phyloP scores from a whole-genome alignment of 768 basidiomycete species.

The Hemileccinum rubropunctum region DNA sequence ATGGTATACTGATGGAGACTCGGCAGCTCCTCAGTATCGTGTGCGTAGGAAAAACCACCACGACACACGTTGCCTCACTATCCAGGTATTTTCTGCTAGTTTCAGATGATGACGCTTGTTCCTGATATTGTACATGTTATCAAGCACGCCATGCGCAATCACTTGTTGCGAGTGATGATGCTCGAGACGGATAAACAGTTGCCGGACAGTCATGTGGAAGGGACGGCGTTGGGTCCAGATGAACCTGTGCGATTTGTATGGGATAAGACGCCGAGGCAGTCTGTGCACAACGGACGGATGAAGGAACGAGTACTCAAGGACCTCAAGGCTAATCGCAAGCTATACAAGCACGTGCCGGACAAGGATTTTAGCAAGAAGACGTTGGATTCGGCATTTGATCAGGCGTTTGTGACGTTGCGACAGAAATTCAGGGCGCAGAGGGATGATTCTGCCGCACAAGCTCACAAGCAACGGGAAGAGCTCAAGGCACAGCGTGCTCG shows the following conservation, averaged over 20 bases:
- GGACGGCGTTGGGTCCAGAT: conserved; percentile 38
- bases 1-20: conserved; percentile 34
- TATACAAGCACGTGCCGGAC: conserved; percentile 63
- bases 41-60: conserved; percentile 55
- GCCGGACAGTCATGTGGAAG: conserved; percentile 62
- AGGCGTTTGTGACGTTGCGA: conserved; percentile 64
- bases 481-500: conserved; percentile 60
- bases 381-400: conserved; percentile 64
- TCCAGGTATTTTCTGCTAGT: conserved; percentile 46
- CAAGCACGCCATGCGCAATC: conserved; percentile 70
- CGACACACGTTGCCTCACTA: conserved; percentile 62
- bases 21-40: conserved; percentile 31
- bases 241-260: conserved; percentile 76
- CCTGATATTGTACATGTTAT: conserved; percentile 7
- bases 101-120: too few relatives aligned
- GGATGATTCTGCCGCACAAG: conserved; percentile 44
- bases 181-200: conserved; percentile 53
- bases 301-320: conserved; percentile 61
- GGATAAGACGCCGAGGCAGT: conserved; percentile 76
- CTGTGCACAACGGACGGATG: conserved; percentile 71
- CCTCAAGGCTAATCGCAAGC: conserved; percentile 50
- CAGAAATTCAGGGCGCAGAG: conserved; percentile 64
- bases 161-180: conserved; percentile 59
- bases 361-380: conserved; percentile 64
- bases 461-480: conserved; percentile 53